Conservation (phyloP, 306 rosid species). For the Prunus padus region DNA sequence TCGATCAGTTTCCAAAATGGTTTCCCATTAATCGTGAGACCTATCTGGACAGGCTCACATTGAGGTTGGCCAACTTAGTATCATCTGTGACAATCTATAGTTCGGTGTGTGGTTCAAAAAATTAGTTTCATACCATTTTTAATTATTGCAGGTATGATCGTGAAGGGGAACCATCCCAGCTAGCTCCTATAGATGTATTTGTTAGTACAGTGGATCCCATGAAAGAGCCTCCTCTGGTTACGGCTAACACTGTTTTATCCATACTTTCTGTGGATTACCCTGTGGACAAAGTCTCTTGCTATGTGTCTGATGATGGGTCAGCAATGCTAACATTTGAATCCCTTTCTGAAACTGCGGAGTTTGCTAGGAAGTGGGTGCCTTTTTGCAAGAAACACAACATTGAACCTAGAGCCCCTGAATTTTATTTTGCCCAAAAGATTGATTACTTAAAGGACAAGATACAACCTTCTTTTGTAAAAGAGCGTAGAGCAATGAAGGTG, state of each 20-base stretch:
- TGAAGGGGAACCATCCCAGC: constrained; percentile 94
- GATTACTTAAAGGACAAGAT: constrained; percentile 98
- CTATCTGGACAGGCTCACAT: constrained; percentile 79
- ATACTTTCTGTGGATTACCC: constrained; percentile 98
- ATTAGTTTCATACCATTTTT: neutral
- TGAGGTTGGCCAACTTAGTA: constrained; percentile 54
- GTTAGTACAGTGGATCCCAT: constrained; percentile 99
- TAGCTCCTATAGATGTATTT: constrained; percentile 88
- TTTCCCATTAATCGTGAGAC: constrained; percentile 92
- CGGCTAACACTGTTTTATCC: constrained; percentile 99
- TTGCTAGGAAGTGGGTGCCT: constrained; percentile 98
- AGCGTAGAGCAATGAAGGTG: constrained; percentile 98
- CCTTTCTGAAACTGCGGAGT: constrained; percentile 97
- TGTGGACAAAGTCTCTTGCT: constrained; percentile 99
- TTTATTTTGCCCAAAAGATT: constrained; percentile 92
- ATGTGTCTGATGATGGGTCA: constrained; percentile 98
- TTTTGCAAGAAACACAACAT: constrained; percentile 93
- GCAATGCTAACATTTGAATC: constrained; percentile 98
- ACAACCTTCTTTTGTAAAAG: constrained; percentile 96
- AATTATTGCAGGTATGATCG: constrained; percentile 72
- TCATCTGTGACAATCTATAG: neutral
- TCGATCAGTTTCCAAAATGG: constrained; percentile 99
- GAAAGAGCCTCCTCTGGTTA: constrained; percentile 94
- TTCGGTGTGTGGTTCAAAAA: neutral
- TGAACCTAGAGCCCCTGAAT: constrained; percentile 99